Evolutionary conservation across 139 green algal species (phyloP), one percentile per base, ranked within the genome.

Genomic region (Micractinium conductrix): DNA sequence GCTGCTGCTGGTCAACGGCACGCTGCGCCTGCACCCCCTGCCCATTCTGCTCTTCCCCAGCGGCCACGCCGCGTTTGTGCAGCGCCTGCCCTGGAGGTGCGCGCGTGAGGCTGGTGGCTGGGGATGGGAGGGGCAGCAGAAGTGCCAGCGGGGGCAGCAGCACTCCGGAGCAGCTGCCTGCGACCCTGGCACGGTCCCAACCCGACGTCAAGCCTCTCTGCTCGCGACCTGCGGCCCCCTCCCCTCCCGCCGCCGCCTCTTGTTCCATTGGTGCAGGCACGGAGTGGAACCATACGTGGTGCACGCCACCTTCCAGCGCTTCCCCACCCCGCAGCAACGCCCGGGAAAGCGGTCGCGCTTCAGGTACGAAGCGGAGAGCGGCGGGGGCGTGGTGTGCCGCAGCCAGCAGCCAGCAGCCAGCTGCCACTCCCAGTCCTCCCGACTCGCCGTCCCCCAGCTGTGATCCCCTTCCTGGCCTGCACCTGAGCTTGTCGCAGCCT

Each of bases 281-380:
- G 68, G 55, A 2, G 14, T 84, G n/a, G 53, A 85, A 40, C 82
- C 86, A 14, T 90, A 84, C 43, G 86, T 90, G 28, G 70, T 90
- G 28, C 86, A 90, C 44, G 86, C 86, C 37, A 90, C 83, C 38
- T 90, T 90, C 53, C 72, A 79, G 73, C 50, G 72, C 42, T 71
- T 44, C 44, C 44, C 72, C 5, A 43, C 28, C 21, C 42, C 7
- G 14, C 16, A 65, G 44, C 72, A 79, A 5, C 30, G n/a, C 14
- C 40, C 75, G 1, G 72, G 79, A 60, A 93, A 93, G 84, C 65
- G 87, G 17, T 60, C 86, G 24, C 81, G 89, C 22, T 78, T 91
- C 35, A 79, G 72, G 70, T 78, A 43, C 28, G 70, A 28, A 6
- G 19, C 17, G 26, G 26, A 1, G 40, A 24, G 37, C 4, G 17